These are phyloP conservation scores for Solanum appendiculatum DNA, from an alignment of 257 asterid species.

Conservation along the genomic window DNA sequence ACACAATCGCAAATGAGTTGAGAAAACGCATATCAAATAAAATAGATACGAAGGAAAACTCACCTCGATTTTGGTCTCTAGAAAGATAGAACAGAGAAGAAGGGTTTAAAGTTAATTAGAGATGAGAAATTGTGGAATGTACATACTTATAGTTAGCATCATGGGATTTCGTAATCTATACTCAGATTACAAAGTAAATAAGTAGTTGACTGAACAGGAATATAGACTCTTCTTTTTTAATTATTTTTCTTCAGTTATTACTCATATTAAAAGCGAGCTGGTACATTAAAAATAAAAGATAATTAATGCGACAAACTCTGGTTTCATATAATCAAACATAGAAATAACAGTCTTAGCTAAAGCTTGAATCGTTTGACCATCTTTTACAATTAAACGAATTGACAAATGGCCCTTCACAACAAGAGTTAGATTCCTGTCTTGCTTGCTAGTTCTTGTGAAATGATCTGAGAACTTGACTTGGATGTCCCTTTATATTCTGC, in stretches of 20 bases:
- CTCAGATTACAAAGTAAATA: neutral
- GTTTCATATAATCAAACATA: neutral
- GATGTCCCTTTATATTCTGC: too few relatives aligned
- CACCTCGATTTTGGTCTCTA: neutral
- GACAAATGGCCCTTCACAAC: too few relatives aligned
- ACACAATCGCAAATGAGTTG: neutral
- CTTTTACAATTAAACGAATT: too few relatives aligned
- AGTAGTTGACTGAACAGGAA: neutral
- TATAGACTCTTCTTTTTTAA: neutral
- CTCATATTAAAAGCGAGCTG: neutral
- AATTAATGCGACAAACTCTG: neutral
- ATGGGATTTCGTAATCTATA: neutral
- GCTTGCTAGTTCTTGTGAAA: too few relatives aligned
- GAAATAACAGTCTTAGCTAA: neutral
- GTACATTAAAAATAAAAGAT: neutral
- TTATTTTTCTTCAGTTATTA: neutral
- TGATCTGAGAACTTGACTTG: too few relatives aligned
- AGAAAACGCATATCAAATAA: neutral
- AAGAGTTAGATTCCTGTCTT: too few relatives aligned
- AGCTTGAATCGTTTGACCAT: neutral
- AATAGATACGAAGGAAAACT: neutral
- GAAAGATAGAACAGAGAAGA: neutral
- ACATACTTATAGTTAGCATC: neutral
- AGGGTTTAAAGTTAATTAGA: neutral
- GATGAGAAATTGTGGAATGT: neutral